These are phyloP conservation scores for Cercospora berteroae DNA, from an alignment of 2,329 filamentous ascomycete species.

Conservation along the genomic window DNA sequence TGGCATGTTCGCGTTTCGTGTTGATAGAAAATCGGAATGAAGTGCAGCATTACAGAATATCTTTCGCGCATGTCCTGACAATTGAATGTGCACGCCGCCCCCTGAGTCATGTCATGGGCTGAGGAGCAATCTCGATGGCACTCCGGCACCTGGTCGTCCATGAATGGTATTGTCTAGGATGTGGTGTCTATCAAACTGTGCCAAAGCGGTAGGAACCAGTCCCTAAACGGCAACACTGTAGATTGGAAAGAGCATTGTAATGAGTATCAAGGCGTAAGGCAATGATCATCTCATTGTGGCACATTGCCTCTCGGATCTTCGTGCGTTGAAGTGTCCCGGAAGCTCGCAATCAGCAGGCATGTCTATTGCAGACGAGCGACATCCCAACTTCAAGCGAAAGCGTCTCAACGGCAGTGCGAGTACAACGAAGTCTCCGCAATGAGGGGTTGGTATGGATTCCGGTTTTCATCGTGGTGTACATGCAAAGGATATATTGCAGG, in stretches of 20 bases:
- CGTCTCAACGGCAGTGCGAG: not conserved
- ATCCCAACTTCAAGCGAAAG: not conserved
- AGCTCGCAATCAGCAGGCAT: not conserved
- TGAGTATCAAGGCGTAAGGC: not conserved
- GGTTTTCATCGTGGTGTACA: not conserved
- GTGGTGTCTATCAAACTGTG: not conserved
- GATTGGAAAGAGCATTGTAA: not conserved
- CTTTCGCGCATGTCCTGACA: not conserved
- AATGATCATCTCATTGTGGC: not conserved
- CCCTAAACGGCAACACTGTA: not conserved
- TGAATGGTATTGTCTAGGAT: not conserved
- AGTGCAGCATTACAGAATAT: not conserved
- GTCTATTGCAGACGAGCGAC: not conserved
- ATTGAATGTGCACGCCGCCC: not conserved
- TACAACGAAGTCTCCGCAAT: not conserved
- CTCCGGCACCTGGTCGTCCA: not conserved
- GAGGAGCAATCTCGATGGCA: not conserved
- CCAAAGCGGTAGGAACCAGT: not conserved
- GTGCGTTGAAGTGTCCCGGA: not conserved
- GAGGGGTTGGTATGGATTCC: not conserved
- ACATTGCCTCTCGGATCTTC: not conserved
- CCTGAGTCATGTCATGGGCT: not conserved
- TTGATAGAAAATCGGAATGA: slow-evolving; percentile 17
- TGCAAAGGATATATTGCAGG: not conserved
- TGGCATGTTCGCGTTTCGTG: slow-evolving; percentile 16